Base-by-base conservation (phyloP, 495 filamentous ascomycete species). In the Thermothielavioides terrestris region DNA sequence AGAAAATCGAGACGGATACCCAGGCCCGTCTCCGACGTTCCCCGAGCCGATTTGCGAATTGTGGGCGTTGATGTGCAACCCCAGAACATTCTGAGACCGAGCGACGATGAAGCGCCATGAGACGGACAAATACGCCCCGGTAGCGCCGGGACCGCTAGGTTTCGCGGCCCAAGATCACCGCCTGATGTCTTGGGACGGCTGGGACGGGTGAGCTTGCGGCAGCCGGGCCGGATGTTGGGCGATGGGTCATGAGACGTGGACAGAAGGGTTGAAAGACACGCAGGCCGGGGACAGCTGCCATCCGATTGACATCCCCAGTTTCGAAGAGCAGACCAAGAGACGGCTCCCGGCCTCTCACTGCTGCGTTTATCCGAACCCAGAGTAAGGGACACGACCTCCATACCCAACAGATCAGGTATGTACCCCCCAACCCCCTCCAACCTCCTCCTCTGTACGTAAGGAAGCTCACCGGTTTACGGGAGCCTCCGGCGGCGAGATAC, bases 201-300 rank as follows among this genome's bases (percentile, higher is more conserved):
- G 26, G 21, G 18, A n/a, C n/a, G n/a, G n/a, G n/a, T n/a, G n/a
- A n/a, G n/a, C n/a, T n/a, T 36, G 41, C 34, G 46, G 43, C 46
- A 54, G 40, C 11, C 41, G 35, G 41, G 41, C 41, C 40, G 41
- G 52, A 2, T 37, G 18, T n/a, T 40, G 27, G 25, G 32, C 28
- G 43, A 42, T n/a, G 26, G 1, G 47, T 26, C 27, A 25, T 36
- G 50, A 46, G 50, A 53, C 42, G 43, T 46, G 50, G 42, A 35
- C 31, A n/a, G 44, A 27, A 34, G 35, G 45, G n/a, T 4, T 7
- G 45, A 10, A 10, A 39, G 34, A 22, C 34, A 39, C 45, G 25
- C 23, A 39, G 8, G 15, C 2, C 14, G 21, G 31, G 17, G 17
- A 27, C 37, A 15, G 22, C 23, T 38, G 44, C 44, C 46, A 32